These are phyloP conservation scores for Chaetomiaceae sp. DNA, from an alignment of 2,329 filamentous ascomycete species.

Conservation along the genomic window DNA sequence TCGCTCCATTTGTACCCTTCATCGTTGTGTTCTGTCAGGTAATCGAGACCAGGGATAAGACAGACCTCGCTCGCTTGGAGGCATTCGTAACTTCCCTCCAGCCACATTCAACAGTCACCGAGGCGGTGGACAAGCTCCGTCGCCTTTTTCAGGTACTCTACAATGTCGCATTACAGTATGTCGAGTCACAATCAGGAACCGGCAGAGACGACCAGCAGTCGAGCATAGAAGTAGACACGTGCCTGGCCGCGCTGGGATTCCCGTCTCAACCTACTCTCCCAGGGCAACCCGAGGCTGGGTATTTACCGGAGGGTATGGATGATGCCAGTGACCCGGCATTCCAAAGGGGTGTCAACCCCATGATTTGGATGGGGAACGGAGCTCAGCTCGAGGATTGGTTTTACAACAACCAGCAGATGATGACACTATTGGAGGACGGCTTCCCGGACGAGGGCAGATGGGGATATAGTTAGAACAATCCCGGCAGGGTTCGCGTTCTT, in stretches of 20 bases:
- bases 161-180: constrained; percentile 54
- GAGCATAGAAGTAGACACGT: constrained; percentile 42
- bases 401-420: constrained; percentile 37
- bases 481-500: too few species aligned
- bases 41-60: constrained; percentile 48
- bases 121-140: constrained; percentile 44
- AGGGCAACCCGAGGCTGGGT: constrained; percentile 16
- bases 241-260: constrained; percentile 50
- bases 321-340: constrained; percentile 6
- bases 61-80: constrained; percentile 51
- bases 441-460: background rate
- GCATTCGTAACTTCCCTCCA: constrained; percentile 55
- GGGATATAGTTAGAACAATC: background rate
- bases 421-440: constrained; percentile 33
- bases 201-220: background rate
- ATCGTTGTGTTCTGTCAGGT: constrained; percentile 56
- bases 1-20: constrained; percentile 56
- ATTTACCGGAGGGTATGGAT: background rate
- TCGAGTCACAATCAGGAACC: constrained; percentile 35
- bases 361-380: constrained; percentile 37
- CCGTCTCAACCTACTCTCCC: constrained; percentile 18
- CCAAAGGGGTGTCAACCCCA: constrained; percentile 24
- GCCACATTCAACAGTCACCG: constrained; percentile 47
- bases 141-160: constrained; percentile 56
- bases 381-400: constrained; percentile 38